Conservation (phyloP, 139 green algal genomes). For the Coccomyxa sp. region DNA sequence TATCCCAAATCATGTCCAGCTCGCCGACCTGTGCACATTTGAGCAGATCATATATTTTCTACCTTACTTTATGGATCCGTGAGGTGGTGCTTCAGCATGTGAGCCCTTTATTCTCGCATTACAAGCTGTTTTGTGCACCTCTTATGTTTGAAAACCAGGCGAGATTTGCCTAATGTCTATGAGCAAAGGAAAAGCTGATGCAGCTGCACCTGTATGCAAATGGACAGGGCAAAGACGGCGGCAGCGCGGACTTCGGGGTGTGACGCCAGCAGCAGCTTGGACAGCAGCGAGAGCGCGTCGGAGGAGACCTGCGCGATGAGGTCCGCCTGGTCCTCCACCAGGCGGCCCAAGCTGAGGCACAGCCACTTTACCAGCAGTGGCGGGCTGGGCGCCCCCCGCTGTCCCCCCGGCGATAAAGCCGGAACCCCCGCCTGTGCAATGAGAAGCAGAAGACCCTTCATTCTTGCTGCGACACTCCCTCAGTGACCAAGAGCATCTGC, state of each 20-base stretch:
- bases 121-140: not conserved
- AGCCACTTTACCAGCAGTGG: constrained; percentile 88
- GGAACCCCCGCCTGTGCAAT: no score
- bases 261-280: constrained; percentile 36
- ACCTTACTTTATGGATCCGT: no score
- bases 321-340: constrained; percentile 60
- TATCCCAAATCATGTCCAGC: not conserved
- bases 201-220: constrained; percentile 52
- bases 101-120: no score
- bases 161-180: not conserved
- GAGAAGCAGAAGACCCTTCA: no score
- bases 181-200: not conserved
- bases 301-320: constrained; percentile 22
- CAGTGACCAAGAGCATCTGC: no score
- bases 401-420: no score
- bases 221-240: constrained; percentile 77
- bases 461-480: no score
- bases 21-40: not conserved
- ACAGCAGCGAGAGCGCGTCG: constrained; percentile 37
- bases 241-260: constrained; percentile 80
- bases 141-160: not conserved
- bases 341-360: constrained; percentile 83
- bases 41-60: no score
- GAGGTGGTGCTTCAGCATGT: no score
- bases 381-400: not conserved